Evolutionary conservation across 2,329 filamentous ascomycete species (phyloP).

Genomic region (Cercospora sojina): DNA sequence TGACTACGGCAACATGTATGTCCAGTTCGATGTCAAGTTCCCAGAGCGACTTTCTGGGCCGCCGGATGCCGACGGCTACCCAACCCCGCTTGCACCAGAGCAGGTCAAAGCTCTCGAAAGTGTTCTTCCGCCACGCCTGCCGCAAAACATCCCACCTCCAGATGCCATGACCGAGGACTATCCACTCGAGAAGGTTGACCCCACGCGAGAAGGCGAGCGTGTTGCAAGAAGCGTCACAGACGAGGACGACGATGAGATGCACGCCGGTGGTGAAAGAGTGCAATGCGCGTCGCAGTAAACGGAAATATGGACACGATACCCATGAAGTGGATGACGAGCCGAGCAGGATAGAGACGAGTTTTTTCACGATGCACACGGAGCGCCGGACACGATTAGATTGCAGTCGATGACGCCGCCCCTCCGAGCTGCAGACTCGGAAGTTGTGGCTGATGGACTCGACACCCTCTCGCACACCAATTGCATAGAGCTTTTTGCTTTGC

Average conservation of each 20-base stretch:
- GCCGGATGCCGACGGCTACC: slow-evolving; percentile 41
- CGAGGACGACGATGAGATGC: slow-evolving; percentile 66
- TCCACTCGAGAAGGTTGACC: slow-evolving; percentile 80
- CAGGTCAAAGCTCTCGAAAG: slow-evolving; percentile 78
- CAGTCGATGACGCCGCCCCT: background rate
- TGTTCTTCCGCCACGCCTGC: slow-evolving; percentile 72
- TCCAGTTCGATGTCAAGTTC: slow-evolving; percentile 98
- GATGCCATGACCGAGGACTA: slow-evolving; percentile 93
- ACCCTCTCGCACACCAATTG: background rate
- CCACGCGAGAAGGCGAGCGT: slow-evolving; percentile 60
- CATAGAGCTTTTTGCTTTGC: slow-evolving; percentile 8
- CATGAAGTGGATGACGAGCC: slow-evolving; percentile 11
- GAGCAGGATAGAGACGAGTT: slow-evolving; percentile 3
- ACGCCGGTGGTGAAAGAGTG: slow-evolving; percentile 70
- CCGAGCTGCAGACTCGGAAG: slow-evolving; percentile 6
- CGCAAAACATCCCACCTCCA: slow-evolving; percentile 66
- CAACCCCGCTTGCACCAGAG: slow-evolving; percentile 53
- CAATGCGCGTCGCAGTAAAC: slow-evolving; percentile 84
- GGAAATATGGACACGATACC: slow-evolving; percentile 16
- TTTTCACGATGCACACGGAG: slow-evolving; percentile 6
- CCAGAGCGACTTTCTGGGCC: slow-evolving; percentile 57
- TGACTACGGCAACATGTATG: slow-evolving; percentile 92
- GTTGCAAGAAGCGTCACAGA: slow-evolving; percentile 58
- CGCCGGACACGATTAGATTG: slow-evolving; percentile 3
- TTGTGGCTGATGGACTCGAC: slow-evolving; percentile 1